Evolutionary conservation across 768 basidiomycete species (phyloP), one percentile per base, ranked within the genome.

Genomic region (Royoungia palumana): DNA sequence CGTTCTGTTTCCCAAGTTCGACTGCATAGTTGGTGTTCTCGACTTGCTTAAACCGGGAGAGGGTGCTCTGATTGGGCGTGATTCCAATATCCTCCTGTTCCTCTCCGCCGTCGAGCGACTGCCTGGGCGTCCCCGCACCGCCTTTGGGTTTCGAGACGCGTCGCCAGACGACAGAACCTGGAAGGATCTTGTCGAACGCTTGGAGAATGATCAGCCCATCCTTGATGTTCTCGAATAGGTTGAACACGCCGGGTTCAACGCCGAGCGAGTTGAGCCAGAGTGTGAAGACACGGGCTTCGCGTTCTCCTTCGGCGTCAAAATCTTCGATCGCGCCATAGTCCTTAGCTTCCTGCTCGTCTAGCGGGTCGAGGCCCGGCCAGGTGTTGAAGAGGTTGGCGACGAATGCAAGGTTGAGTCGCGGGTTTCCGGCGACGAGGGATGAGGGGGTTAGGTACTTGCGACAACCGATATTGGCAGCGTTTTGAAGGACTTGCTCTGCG

Each of bases 301-400:
- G 85, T 68, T 99, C 96, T 51, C 96, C 96, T 68, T 99, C 96
- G 1, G 95, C 96, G 54, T 99, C 96, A 59, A 99, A 99, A 72
- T 98, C 96, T 61, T 97, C 95, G 30, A 99, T 80, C 0, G 75
- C 81, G 20, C 89, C 89, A 51, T 90, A 90, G 57, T 89, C 88
- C 53, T 95, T 93, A 5, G 88, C 88, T 65, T 97, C 94, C 63
- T 92, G 81, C 62, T 94, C 93, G 63, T 95, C 94, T 38, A 98
- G 80, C 2, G 95, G 95, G 53, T 81, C 96, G 27, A 98, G 84
- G 0, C 95, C 92, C 0, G 95, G 96, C 70, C 89, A 85, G 2
- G 91, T 98, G 75, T 99, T 99, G 81, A 99, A 99, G 46, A 99
- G 79, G 70, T 98, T 95, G 35, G 96, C 96, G 50, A 97, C 95